These are phyloP conservation scores for Macrolepiota albuminosa DNA, from an alignment of 768 basidiomycete species.

Conservation along the genomic window DNA sequence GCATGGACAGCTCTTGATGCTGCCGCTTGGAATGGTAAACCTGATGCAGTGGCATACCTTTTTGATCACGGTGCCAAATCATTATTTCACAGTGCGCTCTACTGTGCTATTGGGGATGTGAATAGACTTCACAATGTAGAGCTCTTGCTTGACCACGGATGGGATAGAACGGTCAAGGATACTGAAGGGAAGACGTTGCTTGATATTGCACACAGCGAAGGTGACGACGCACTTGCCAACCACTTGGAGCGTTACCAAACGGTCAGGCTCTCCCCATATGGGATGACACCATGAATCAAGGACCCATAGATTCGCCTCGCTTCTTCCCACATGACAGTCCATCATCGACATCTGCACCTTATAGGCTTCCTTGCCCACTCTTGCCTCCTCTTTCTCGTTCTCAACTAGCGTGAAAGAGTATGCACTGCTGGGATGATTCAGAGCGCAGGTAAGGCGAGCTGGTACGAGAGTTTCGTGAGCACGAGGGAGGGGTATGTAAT, in stretches of 20 bases:
- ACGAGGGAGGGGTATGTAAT: slow-evolving; percentile 82
- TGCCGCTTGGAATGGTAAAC: no score
- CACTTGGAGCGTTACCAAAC: background rate
- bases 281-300: background rate
- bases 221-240: background rate
- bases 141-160: background rate
- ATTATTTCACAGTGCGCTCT: no score
- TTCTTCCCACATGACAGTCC: slow-evolving; percentile 71
- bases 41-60: no score
- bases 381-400: slow-evolving; percentile 48
- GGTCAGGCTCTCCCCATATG: background rate
- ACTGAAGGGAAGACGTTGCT: background rate
- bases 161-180: background rate
- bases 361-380: slow-evolving; percentile 70
- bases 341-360: slow-evolving; percentile 68
- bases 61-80: no score
- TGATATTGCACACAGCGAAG: background rate
- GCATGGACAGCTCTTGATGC: no score
- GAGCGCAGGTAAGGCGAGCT: background rate
- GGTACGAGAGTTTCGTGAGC: slow-evolving; percentile 59
- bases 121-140: no score
- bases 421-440: background rate
- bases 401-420: background rate
- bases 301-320: slow-evolving; percentile 77
- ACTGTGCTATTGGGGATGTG: no score